Percentiles rank a stretch among this genome's conserved stretches.
These are phyloP conservation scores for Trypanosoma grayi DNA, from an alignment of 208 protist species.

Conservation along the genomic window DNA sequence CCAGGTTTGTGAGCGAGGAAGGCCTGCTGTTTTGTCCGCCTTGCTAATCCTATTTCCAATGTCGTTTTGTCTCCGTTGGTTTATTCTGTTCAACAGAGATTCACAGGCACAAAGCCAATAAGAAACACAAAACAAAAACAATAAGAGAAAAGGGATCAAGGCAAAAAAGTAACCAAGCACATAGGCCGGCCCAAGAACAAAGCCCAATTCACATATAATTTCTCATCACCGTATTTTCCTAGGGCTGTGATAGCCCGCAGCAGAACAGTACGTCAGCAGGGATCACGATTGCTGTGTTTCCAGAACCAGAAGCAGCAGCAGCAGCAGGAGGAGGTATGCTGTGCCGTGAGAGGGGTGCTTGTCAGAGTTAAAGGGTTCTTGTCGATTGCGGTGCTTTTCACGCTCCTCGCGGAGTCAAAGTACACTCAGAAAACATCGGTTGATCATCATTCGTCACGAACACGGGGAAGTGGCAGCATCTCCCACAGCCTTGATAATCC, in stretches of 20 bases:
- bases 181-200: too few species aligned
- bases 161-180: background rate
- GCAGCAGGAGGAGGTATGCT: constrained; percentile 9
- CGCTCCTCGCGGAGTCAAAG: constrained; percentile 17
- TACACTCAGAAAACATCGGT: constrained; percentile 30
- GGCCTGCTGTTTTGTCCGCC: background rate
- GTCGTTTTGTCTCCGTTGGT: too few species aligned
- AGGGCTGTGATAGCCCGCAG: constrained; percentile 21
- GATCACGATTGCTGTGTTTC: constrained; percentile 21
- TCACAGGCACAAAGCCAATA: too few species aligned
- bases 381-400: constrained; percentile 19
- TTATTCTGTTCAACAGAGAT: too few species aligned
- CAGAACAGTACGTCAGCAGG: constrained; percentile 1
- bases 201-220: too few species aligned
- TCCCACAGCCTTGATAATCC: constrained; percentile 26
- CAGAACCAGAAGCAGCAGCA: background rate
- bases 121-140: constrained; percentile 2
- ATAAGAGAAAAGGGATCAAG: background rate
- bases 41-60: too few species aligned
- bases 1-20: too few species aligned
- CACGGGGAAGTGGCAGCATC: background rate
- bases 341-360: too few species aligned
- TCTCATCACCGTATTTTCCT: background rate
- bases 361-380: constrained; percentile 44
- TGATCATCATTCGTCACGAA: constrained; percentile 14